phyloP scores from a whole-genome alignment of 2,329 filamentous ascomycete genomes.

The Drechslerella coelobrocha region DNA sequence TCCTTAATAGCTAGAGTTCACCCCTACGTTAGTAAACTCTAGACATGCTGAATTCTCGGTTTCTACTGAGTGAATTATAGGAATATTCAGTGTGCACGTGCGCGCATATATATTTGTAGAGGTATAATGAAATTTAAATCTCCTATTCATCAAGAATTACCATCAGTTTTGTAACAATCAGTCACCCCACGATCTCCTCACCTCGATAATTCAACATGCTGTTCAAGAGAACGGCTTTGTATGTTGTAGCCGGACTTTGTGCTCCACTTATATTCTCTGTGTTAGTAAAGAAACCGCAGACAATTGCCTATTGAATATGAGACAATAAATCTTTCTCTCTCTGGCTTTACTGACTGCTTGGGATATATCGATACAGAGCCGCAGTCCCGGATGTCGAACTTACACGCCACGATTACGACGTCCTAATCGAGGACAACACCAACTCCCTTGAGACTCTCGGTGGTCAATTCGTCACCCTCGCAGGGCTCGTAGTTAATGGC shows the following conservation, averaged over 20 bases:
- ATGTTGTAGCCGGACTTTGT: not conserved
- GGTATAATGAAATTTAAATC: too few species aligned
- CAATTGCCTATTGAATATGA: not conserved
- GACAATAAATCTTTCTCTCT: not conserved
- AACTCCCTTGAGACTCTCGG: conserved; percentile 9
- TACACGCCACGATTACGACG: not conserved
- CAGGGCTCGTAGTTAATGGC: not conserved
- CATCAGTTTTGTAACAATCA: too few species aligned
- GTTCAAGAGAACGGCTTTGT: conserved; percentile 1
- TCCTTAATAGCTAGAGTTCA: not conserved
- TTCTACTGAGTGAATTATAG: not conserved
- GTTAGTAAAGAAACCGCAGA: too few species aligned
- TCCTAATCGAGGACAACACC: conserved; percentile 2
- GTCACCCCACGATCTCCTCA: too few species aligned
- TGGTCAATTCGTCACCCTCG: conserved; percentile 6
- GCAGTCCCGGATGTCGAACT: conserved; percentile 24
- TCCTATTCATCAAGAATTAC: too few species aligned
- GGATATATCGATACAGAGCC: not conserved
- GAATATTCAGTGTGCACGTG: conserved; percentile 1
- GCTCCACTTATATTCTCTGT: conserved; percentile 2
- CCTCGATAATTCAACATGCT: not conserved
- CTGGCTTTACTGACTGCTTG: not conserved
- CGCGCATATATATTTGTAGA: too few species aligned
- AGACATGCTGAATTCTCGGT: too few species aligned
- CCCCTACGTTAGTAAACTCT: too few species aligned